These are phyloP conservation scores for grape (Vitis vinifera) DNA, from an alignment of 164 flowering plant species.

Conservation along the genomic window DNA sequence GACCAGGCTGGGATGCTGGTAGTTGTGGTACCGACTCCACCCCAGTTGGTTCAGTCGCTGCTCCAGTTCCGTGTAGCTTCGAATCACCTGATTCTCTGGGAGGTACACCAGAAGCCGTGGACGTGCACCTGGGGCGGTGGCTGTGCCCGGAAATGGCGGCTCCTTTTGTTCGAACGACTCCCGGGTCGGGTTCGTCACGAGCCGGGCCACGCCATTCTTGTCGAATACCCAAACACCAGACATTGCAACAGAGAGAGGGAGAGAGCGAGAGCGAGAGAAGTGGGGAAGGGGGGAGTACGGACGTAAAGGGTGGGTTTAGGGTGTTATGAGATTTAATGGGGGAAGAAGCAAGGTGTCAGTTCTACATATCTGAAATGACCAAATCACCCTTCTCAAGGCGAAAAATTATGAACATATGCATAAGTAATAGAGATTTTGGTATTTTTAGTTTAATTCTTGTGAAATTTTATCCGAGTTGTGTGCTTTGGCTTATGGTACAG, in stretches of 20 bases:
- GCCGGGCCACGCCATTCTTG: conserved; percentile 51
- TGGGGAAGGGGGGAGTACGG: background rate
- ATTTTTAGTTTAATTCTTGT: too few relatives aligned
- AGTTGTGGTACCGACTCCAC: conserved; percentile 39
- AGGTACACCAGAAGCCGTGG: conserved; percentile 47
- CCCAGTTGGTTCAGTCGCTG: conserved; percentile 44
- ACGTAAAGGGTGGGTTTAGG: background rate
- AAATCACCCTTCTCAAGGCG: background rate
- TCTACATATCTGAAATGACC: background rate
- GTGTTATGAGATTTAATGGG: background rate
- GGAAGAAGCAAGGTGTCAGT: conserved; percentile 1
- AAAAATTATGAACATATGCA: too few relatives aligned
- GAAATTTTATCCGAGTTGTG: too few relatives aligned
- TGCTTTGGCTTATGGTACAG: too few relatives aligned
- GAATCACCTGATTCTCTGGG: conserved; percentile 42
- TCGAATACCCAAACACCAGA: conserved; percentile 62
- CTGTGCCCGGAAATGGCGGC: conserved; percentile 36
- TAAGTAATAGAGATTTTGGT: too few relatives aligned
- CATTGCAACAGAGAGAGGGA: conserved; percentile 23
- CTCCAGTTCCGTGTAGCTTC: conserved; percentile 45
- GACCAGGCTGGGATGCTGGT: conserved; percentile 24
- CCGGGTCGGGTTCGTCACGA: conserved; percentile 46
- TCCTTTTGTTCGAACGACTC: conserved; percentile 47
- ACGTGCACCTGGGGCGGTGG: conserved; percentile 60
- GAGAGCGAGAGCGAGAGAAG: background rate